Evolutionary conservation across 495 filamentous ascomycete genomes (phyloP), one percentile per base, ranked within the genome.

Genomic region (Umbilicaria muhlenbergii): DNA sequence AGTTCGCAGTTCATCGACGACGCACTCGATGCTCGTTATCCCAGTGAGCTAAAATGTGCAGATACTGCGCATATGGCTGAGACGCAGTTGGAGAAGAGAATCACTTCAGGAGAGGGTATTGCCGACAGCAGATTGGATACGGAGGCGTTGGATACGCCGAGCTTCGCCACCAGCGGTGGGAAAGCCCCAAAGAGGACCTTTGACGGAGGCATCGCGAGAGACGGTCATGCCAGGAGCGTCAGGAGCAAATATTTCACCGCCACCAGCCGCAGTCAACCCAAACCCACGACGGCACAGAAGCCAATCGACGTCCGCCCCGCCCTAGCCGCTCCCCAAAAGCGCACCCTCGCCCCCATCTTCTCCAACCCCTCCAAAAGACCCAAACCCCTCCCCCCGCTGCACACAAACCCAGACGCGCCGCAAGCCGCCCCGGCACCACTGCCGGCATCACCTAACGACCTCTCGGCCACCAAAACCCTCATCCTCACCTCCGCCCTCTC

Each of bases 401-500:
- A 34, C 39, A 14, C 39, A 37, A 34, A 49, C 36, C 42, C 28
- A 24, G 16, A 21, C 4, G 12, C 19, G 2, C 19, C 2, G 19
- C 19, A n/a, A 17, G 32, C 34, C 5, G 49, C 24, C 47, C 34
- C 32, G 15, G 14, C 16, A 36, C 42, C 45, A 18, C 43, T 19
- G 44, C 36, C 19, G 13, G 36, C 16, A 28, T 32, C 28, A 28
- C n/a, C 18, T 13, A 3, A 5, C 48, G 1, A 28, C 32, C 21
- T 15, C 44, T 2, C 39, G 21, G 15, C n/a, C 14, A 15, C 41
- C 39, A 12, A 32, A 11, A 44, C 43, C 39, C 59, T 55, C 42
- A 64, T 67, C 49, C 54, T 52, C 4, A 44, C 48, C n/a, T 57
- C 58, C 19, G 46, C 46, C 34, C 60, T 63, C 39, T 69, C 68